Base-by-base conservation (phyloP, 2,329 filamentous ascomycete genomes). In the Colletotrichum lentis region DNA sequence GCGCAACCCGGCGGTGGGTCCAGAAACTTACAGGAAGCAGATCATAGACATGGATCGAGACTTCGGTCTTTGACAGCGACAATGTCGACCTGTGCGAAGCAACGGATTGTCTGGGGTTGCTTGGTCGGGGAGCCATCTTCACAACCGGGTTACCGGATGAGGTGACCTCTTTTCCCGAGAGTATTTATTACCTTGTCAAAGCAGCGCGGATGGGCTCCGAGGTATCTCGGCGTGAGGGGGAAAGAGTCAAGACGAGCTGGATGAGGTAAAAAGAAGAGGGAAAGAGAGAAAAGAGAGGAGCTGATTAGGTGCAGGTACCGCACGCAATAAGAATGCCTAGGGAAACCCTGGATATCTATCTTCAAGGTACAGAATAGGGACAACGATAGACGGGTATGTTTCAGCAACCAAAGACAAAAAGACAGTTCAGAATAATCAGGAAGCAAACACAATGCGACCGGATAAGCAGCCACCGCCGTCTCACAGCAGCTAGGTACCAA, bases 31-130 rank as follows among this genome's bases (percentile, higher is more conserved):
- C 90, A 46, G 91, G 89, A 18, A 94, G 82, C 8, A 94, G 82
- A 77, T 94, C 91, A 75, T 94, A 94, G 74, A 93, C 88, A 75
- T 94, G 89, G 75, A 94, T 93, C 55, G 86, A 80, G 69, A 94
- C 85, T 76, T 93, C 89, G 2, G 90, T 93, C 75, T 91, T 91
- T 72, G 90, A 88, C 22, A 91, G 79, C 18, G 90, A 91, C 54
- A 91, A 77, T 1, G 90, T 92, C 64, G 87, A 89, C 70, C 90
- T 82, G 75, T 92, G 90, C 53, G 79, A 77, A 24, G 62, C 43
- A 16, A 47, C 59, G 52, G 69, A 77, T 66, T 70, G 75, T 69
- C 74, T 62, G 8, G 67, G 63, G 24, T 69, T 71, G 63, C 47
- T 58, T n/a, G 63, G 60, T 11, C 67, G 67, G 31, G 62, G 62